Base-by-base conservation (phyloP, 257 asterid species). In the Mitragyna speciosa region DNA sequence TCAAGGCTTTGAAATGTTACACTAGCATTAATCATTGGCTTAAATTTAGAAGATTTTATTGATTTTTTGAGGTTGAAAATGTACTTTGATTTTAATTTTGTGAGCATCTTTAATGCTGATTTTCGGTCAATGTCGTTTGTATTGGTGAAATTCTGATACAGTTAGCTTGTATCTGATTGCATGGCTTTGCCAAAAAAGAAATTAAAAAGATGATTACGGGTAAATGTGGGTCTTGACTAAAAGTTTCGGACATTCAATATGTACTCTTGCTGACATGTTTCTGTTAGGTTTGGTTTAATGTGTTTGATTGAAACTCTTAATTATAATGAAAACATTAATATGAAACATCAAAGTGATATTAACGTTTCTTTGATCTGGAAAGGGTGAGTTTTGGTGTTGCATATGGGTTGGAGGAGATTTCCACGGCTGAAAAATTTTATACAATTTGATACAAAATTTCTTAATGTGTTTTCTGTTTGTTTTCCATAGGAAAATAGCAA, bases 11-110 rank as follows among this genome's bases (percentile, higher is more conserved):
- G 10, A 5, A 36, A 12, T 71, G 28, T 48, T 67, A 36, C 4
- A 36, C 59, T 56, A 43, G 26, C 49, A 58, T 72, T 28, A 79
- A 79, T 72, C 72, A 79, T 79, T 79, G 36, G 69, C 56, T 82
- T 31, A 56, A 47, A 74, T 72, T 78, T 58, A 75, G 78, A 70
- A 63, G 64, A 76, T 48, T 52, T 24, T 12, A 63, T 12, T 54
- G 2, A 10, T 73, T 56, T 61, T 66, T 66, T 63, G 31, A 36
- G 43, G 47, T 12, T 73, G 15, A n/a, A 33, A 59, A 7, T 20
- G 74, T 6, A 31, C 41, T 5, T 10, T 28, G 12, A n/a, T 74
- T 74, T 73, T 4, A 73, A 30, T 12, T n/a, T 12, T 28, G 7
- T 28, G 19, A 28, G 2, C 70, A 26, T 28, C 64, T 28, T 8